These are phyloP conservation scores for Mortierella polycephala DNA, from an alignment of 371 early-diverging fungal genomes.

Conservation along the genomic window DNA sequence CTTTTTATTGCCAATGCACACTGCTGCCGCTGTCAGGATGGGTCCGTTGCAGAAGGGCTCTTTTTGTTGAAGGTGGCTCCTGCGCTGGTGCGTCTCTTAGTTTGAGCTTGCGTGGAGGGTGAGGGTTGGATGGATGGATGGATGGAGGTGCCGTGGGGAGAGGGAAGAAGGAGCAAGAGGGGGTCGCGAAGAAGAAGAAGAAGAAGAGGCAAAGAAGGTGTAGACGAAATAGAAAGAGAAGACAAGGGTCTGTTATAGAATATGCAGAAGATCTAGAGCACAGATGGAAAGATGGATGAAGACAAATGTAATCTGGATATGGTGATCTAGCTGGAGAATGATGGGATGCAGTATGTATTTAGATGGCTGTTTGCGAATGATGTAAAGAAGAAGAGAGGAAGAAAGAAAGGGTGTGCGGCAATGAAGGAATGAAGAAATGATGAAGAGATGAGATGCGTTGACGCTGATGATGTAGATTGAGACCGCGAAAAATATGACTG, in stretches of 20 bases:
- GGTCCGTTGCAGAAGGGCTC: neutral
- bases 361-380: too few species aligned
- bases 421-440: neutral
- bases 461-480: neutral
- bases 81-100: conserved; percentile 12
- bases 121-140: neutral
- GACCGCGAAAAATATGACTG: neutral
- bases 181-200: neutral
- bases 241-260: neutral
- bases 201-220: neutral
- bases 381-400: too few species aligned
- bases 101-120: neutral
- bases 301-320: too few species aligned
- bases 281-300: too few species aligned
- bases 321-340: too few species aligned
- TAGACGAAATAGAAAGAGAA: neutral
- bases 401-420: neutral
- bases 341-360: too few species aligned
- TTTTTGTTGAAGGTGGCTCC: conserved; percentile 2
- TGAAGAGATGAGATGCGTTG: neutral
- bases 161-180: conserved; percentile 1
- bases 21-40: neutral
- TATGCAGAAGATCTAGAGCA: too few species aligned
- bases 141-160: neutral
- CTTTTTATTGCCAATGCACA: neutral